Conservation (phyloP, 2,329 filamentous ascomycete species). For the Aureobasidium sp. region DNA sequence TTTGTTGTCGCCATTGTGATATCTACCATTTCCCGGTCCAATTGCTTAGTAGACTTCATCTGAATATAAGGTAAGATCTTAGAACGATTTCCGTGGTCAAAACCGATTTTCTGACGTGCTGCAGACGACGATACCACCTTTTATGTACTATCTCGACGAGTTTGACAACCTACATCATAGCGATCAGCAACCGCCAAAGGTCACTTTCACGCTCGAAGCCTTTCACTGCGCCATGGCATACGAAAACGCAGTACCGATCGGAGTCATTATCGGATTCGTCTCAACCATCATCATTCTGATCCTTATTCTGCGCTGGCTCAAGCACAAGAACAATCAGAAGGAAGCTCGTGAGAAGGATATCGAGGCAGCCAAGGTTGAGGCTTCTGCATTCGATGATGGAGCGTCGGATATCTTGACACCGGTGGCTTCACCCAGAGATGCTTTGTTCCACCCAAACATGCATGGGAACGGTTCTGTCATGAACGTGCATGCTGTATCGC, state of each 20-base stretch:
- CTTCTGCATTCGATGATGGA: slow-evolving; percentile 1
- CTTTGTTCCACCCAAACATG: neutral
- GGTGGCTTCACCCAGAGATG: neutral
- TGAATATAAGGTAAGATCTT: neutral
- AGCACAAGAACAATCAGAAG: slow-evolving; percentile 1
- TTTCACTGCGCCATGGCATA: slow-evolving; percentile 7
- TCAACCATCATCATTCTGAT: neutral
- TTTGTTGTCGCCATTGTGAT: neutral
- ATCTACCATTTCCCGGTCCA: neutral
- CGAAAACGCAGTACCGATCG: slow-evolving; percentile 1
- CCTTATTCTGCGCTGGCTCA: slow-evolving; percentile 1
- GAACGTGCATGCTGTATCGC: neutral
- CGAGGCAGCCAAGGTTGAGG: neutral
- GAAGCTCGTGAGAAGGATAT: neutral
- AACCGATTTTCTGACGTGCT: neutral
- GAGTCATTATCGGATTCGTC: slow-evolving; percentile 1
- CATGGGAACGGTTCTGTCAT: neutral
- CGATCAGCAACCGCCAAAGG: neutral
- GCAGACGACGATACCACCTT: neutral
- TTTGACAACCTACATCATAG: neutral
- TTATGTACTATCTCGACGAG: neutral
- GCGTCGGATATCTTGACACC: slow-evolving; percentile 1
- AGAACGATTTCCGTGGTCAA: neutral
- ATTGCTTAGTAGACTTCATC: neutral
- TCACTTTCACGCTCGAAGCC: neutral